A percentile compares a stretch with the other conserved stretches of the same genome.
Evolutionary conservation across 345 rosid genomes (phyloP).

Genomic region (Moricandia arvensis): DNA sequence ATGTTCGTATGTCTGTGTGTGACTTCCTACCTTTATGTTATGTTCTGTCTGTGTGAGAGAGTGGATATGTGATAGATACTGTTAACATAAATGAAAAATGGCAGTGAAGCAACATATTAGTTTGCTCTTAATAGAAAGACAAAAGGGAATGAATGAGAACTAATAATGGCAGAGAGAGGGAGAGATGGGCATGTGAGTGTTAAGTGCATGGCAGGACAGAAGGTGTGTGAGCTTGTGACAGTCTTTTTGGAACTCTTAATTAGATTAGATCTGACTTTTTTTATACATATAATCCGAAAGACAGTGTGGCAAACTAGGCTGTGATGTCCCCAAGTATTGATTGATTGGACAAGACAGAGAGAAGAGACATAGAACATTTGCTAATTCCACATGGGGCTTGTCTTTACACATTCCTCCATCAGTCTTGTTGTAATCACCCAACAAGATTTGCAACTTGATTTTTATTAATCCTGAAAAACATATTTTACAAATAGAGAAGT

Average conservation of each 20-base stretch:
- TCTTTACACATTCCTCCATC: constrained; percentile 25
- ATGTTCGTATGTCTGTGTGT: background rate
- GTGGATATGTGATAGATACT: constrained; percentile 4
- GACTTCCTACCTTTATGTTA: background rate
- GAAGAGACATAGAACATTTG: constrained; percentile 31
- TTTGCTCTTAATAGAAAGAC: constrained; percentile 24
- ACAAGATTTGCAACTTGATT: background rate
- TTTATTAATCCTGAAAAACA: constrained; percentile 16
- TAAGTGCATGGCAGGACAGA: constrained; percentile 24
- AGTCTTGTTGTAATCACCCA: constrained; percentile 22
- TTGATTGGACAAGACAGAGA: constrained; percentile 25
- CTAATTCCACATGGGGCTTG: constrained; percentile 36
- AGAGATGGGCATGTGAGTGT: constrained; percentile 34
- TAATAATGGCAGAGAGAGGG: constrained; percentile 13
- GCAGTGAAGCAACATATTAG: background rate
- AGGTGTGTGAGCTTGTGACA: constrained; percentile 41
- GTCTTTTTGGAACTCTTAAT: constrained; percentile 10
- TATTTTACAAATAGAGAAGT: constrained; percentile 30
- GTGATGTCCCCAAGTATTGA: constrained; percentile 24
- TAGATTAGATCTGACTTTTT: constrained; percentile 35
- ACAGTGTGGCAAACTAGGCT: constrained; percentile 38
- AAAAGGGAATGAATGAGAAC: background rate
- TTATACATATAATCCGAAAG: background rate
- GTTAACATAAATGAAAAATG: too few species aligned
- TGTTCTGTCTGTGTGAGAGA: background rate